Conservation (phyloP, 2,329 filamentous ascomycete species). For the Purpureocillium lavendulum region DNA sequence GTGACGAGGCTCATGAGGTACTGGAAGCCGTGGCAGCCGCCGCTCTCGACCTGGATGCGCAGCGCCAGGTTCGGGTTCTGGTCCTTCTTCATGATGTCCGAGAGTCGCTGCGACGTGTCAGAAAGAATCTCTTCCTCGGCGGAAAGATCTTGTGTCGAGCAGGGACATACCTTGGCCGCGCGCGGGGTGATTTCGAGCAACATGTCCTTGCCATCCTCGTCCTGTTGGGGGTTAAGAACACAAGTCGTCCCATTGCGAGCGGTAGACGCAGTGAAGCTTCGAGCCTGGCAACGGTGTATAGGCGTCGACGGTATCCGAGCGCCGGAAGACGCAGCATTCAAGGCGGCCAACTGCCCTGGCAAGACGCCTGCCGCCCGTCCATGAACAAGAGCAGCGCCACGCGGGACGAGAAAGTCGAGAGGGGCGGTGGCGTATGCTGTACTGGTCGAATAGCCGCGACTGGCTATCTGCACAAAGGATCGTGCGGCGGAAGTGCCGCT, state of each 20-base stretch:
- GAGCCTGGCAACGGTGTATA: conserved; percentile 3
- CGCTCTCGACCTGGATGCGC: conserved; percentile 86
- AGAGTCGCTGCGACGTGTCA: conserved; percentile 49
- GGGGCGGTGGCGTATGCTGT: conserved; percentile 15
- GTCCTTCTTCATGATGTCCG: conserved; percentile 66
- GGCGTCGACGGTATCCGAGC: background rate
- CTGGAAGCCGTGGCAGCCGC: conserved; percentile 96
- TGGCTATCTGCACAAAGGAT: conserved; percentile 33
- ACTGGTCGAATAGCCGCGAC: conserved; percentile 21
- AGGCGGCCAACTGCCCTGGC: too few relatives aligned
- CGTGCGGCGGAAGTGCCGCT: conserved; percentile 28
- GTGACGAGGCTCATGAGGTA: conserved; percentile 85
- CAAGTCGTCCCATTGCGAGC: conserved; percentile 34
- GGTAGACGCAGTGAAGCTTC: conserved; percentile 29
- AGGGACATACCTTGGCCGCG: conserved; percentile 59
- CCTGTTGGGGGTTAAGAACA: conserved; percentile 63
- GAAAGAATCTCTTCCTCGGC: too few relatives aligned
- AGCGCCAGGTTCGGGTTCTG: conserved; percentile 73
- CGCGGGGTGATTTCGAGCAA: conserved; percentile 74
- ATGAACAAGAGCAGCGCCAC: conserved; percentile 8
- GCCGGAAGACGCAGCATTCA: too few relatives aligned
- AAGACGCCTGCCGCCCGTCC: too few relatives aligned
- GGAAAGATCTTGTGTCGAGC: too few relatives aligned
- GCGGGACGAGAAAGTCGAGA: conserved; percentile 33
- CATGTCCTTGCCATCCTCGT: conserved; percentile 82